Evolutionary conservation across 2,329 filamentous ascomycete species (phyloP).

Genomic region (Aspergillus ustus): DNA sequence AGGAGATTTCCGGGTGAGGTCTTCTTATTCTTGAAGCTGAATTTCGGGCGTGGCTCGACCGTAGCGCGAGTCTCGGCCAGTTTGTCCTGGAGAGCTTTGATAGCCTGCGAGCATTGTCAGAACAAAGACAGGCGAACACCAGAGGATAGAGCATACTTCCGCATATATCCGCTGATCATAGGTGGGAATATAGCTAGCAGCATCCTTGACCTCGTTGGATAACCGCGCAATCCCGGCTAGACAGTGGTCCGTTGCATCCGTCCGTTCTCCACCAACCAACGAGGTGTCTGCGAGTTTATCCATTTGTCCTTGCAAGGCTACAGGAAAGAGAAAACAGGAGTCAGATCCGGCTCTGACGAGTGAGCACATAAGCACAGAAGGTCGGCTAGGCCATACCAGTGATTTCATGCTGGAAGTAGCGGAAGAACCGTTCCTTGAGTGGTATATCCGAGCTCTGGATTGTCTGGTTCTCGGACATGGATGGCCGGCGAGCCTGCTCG

Average conservation of each 20-base stretch:
- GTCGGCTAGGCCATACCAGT: constrained; percentile 58
- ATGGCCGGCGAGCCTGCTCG: constrained; percentile 35
- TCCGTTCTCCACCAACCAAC: constrained; percentile 71
- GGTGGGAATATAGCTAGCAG: constrained; percentile 77
- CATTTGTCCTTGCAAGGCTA: constrained; percentile 79
- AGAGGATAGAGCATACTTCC: constrained; percentile 58
- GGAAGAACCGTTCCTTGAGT: constrained; percentile 80
- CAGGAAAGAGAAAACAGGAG: constrained; percentile 6
- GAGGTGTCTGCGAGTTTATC: constrained; percentile 66
- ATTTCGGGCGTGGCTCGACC: constrained; percentile 76
- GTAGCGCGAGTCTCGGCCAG: constrained; percentile 71
- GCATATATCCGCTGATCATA: constrained; percentile 89
- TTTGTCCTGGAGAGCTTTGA: constrained; percentile 80
- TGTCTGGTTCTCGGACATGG: constrained; percentile 39
- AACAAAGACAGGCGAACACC: background rate
- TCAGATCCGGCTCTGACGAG: constrained; percentile 25
- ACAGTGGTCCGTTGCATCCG: constrained; percentile 79
- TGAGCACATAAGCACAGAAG: constrained; percentile 8
- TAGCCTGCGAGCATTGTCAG: constrained; percentile 56
- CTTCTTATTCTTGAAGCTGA: constrained; percentile 75
- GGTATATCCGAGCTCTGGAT: constrained; percentile 43
- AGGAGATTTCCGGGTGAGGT: constrained; percentile 54
- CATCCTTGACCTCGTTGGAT: constrained; percentile 83
- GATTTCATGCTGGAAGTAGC: constrained; percentile 77
- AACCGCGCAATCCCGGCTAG: constrained; percentile 78